Conservation (phyloP, 305 asterid genomes). For the Fraxinus albicans region DNA sequence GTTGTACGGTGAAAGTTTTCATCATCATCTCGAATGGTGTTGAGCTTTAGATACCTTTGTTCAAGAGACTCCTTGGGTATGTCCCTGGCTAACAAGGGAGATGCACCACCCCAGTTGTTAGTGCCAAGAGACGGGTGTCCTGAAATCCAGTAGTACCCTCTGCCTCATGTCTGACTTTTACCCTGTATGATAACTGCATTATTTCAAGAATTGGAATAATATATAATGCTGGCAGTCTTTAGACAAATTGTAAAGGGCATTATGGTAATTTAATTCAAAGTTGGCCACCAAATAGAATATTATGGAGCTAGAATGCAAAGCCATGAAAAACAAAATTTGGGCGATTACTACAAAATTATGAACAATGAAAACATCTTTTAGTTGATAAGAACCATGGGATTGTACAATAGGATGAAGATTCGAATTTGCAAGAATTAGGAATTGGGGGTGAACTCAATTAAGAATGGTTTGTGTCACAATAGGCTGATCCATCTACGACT, state of each 20-base stretch:
- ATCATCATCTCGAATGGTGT: slow-evolving; percentile 35
- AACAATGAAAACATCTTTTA: slow-evolving; percentile 19
- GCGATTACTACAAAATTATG: slow-evolving; percentile 36
- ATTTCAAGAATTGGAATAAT: not conserved
- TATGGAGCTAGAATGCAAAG: not conserved
- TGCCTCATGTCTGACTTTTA: slow-evolving; percentile 26
- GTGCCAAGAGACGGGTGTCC: slow-evolving; percentile 66
- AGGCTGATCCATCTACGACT: too few relatives aligned
- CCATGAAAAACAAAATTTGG: slow-evolving; percentile 18
- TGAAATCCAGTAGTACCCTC: slow-evolving; percentile 42
- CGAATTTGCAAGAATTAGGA: not conserved
- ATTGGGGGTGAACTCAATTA: not conserved
- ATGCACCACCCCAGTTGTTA: slow-evolving; percentile 87
- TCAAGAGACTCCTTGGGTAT: slow-evolving; percentile 60
- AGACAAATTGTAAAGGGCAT: not conserved
- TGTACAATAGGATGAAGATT: not conserved
- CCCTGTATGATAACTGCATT: not conserved
- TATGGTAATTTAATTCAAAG: not conserved
- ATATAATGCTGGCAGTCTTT: not conserved
- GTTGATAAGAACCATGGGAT: slow-evolving; percentile 5
- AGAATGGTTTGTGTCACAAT: too few relatives aligned
- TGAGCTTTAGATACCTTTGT: slow-evolving; percentile 48
- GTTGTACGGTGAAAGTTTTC: slow-evolving; percentile 35
- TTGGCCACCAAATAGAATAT: not conserved
- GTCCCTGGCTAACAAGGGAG: slow-evolving; percentile 67